Percentiles rank a stretch among this genome's conserved stretches.
Conservation (phyloP, 352 stramenopile species). For the Pythium sukuiense region DNA sequence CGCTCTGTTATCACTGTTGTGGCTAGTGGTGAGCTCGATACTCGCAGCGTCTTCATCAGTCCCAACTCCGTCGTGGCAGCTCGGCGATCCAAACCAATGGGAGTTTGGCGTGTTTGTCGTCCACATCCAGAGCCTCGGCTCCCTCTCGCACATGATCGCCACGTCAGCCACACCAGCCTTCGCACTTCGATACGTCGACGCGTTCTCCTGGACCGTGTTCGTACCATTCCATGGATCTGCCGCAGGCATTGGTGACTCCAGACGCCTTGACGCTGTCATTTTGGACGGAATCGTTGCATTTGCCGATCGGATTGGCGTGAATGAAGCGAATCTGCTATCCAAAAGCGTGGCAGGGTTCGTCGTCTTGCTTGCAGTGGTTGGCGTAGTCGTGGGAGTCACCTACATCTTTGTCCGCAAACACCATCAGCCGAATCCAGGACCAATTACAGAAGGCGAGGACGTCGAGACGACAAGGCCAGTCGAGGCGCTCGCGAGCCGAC, state of each 20-base stretch:
- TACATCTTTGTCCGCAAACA: background rate
- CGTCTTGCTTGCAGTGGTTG: slow-evolving; percentile 15
- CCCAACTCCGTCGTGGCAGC: background rate
- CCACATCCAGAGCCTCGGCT: slow-evolving; percentile 27
- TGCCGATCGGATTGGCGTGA: slow-evolving; percentile 21
- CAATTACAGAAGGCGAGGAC: background rate
- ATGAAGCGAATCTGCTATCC: slow-evolving; percentile 5
- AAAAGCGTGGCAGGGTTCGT: slow-evolving; percentile 16
- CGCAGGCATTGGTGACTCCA: background rate
- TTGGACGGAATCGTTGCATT: slow-evolving; percentile 21
- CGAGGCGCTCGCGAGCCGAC: too few species aligned
- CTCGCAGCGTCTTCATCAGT: background rate
- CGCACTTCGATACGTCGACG: slow-evolving; percentile 19
- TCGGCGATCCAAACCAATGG: slow-evolving; percentile 27
- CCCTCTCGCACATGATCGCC: slow-evolving; percentile 12
- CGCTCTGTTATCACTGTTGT: background rate
- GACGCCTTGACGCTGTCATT: slow-evolving; percentile 12
- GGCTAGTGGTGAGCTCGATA: background rate
- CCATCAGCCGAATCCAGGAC: background rate
- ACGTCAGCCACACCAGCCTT: slow-evolving; percentile 3
- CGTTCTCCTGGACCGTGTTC: slow-evolving; percentile 27
- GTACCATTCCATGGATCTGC: slow-evolving; percentile 11
- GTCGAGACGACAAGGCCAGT: background rate
- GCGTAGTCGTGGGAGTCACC: slow-evolving; percentile 4
- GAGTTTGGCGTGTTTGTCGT: slow-evolving; percentile 25